Conservation (phyloP, 768 basidiomycete species). For the Brasilioporus rufonigricans region DNA sequence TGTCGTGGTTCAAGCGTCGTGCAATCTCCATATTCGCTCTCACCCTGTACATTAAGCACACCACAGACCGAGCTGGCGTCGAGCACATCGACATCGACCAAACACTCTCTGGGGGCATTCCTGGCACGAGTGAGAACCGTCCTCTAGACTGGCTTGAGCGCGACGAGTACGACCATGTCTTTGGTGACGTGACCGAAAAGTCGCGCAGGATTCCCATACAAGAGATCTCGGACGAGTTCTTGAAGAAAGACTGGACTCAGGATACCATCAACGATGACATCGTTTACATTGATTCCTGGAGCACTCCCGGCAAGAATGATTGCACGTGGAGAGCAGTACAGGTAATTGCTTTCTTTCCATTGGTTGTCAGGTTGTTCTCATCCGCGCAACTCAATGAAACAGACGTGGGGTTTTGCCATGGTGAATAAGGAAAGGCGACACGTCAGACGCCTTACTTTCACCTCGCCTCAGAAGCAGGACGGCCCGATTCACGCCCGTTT, state of each 20-base stretch:
- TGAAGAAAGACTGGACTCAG: slow-evolving; percentile 43
- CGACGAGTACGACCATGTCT: slow-evolving; percentile 55
- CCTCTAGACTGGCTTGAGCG: slow-evolving; percentile 55
- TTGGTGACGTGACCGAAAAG: slow-evolving; percentile 57
- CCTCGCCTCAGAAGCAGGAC: slow-evolving; percentile 55
- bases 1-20: slow-evolving; percentile 69
- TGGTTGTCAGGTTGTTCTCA: not conserved
- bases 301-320: slow-evolving; percentile 60
- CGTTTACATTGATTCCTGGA: slow-evolving; percentile 44
- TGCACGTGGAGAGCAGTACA: slow-evolving; percentile 62
- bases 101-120: slow-evolving; percentile 59
- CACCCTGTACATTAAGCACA: slow-evolving; percentile 63
- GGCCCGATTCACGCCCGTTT: slow-evolving; percentile 48
- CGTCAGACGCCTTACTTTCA: slow-evolving; percentile 59
- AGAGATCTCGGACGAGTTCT: slow-evolving; percentile 43
- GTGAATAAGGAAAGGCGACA: slow-evolving; percentile 61
- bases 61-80: slow-evolving; percentile 52
- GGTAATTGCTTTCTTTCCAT: slow-evolving; percentile 35
- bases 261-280: slow-evolving; percentile 37
- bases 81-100: slow-evolving; percentile 72
- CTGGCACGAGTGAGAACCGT: slow-evolving; percentile 55
- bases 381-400: not conserved
- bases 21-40: slow-evolving; percentile 56
- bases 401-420: slow-evolving; percentile 65
- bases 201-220: slow-evolving; percentile 49